phyloP scores from a whole-genome alignment of 202 grass and related monocot species.

The Zizania palustris region DNA sequence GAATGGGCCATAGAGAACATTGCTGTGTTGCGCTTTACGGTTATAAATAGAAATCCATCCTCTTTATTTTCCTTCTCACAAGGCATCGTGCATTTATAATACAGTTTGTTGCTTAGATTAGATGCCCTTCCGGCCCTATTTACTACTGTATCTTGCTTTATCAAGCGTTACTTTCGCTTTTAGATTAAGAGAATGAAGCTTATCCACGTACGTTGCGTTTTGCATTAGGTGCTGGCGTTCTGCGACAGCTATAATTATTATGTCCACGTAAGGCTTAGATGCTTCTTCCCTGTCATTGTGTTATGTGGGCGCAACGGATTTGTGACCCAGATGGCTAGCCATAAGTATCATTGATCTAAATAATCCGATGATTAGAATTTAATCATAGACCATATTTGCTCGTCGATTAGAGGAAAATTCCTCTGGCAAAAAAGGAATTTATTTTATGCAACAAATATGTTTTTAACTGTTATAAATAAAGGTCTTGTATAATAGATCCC shows the following conservation, averaged over 20 bases:
- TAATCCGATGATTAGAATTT: too few species aligned
- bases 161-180: not conserved
- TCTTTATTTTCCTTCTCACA: not conserved
- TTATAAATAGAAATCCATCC: too few species aligned
- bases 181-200: not conserved
- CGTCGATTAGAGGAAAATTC: too few species aligned
- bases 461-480: too few species aligned
- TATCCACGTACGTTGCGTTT: conserved; percentile 1
- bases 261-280: not conserved
- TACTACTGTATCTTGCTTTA: not conserved
- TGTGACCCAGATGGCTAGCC: too few species aligned
- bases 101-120: not conserved
- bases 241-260: not conserved
- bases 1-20: too few species aligned
- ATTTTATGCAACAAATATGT: too few species aligned
- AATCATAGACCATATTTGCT: too few species aligned
- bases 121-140: not conserved
- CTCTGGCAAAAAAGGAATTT: too few species aligned
- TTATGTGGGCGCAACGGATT: not conserved
- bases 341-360: too few species aligned
- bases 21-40: too few species aligned
- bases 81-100: not conserved
- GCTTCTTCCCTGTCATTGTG: not conserved
- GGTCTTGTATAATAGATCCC: too few species aligned
- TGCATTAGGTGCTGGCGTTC: not conserved